Base-by-base conservation (phyloP, 257 asterid species). In the Salvia splendens region DNA sequence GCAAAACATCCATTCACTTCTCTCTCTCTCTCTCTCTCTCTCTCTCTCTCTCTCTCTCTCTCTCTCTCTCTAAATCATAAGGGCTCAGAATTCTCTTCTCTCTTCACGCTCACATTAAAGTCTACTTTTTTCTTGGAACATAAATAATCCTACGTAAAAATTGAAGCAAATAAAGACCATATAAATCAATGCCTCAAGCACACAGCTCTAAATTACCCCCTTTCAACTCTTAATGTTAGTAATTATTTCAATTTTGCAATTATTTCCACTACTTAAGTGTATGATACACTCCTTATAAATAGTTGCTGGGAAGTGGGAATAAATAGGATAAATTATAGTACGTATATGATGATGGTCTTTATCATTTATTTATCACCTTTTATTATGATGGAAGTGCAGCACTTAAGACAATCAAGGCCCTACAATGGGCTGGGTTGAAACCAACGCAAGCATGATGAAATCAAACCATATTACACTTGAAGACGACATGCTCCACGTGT, bases 401-500 rank as follows among this genome's bases (percentile, higher is more conserved):
- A 86, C 91, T 84, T 73, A 67, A 65, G 79, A 74, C 80, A 28
- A 42, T 46, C 17, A 69, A 62, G 78, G 77, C 50, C 82, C 81
- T 72, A 60, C 73, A 66, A 68, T 32, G 28, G 11, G 50, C 64
- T 79, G 76, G 80, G 80, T 70, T 82, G 73, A 80, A 77, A 63
- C 80, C 70, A 46, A 64, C 96, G 95, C 78, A 77, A 89, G 96
- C 98, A 84, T 92, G 98, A 89, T 92, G 87, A 78, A 57, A 73
- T 55, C 65, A 74, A 64, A 70, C 66, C 69, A 77, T 6, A 46
- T 53, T 45, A 16, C n/a, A 12, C 45, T 60, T 57, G 46, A 64
- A 10, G 32, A 53, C 60, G 59, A 48, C 79, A 33, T 2, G 8
- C 48, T 71, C 80, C 78, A 74, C 81, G 70, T 80, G 56, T 70